phyloP scores from a whole-genome alignment of 805 yeast species.

The Kazachstania africana region DNA sequence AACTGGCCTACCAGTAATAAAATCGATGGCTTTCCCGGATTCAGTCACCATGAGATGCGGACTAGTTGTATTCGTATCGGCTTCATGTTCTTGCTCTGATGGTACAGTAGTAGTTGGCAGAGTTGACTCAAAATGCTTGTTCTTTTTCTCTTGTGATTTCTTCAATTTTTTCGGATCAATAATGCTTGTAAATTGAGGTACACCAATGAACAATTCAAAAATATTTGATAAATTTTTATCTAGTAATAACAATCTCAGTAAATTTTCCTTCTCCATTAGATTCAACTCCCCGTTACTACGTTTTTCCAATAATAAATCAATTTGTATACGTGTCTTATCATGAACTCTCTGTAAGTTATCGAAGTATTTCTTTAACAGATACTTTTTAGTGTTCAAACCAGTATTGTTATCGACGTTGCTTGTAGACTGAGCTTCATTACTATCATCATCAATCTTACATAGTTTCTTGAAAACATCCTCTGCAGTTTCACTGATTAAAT shows the following conservation, averaged over 20 bases:
- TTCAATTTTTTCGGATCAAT: constrained; percentile 3
- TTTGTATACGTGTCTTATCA: constrained; percentile 35
- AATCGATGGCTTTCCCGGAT: constrained; percentile 48
- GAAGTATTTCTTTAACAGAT: constrained; percentile 30
- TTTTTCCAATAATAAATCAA: constrained; percentile 45
- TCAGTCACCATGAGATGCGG: constrained; percentile 71
- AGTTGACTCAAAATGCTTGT: constrained; percentile 6
- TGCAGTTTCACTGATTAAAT: constrained; percentile 60
- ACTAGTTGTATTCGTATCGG: constrained; percentile 6
- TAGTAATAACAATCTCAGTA: constrained; percentile 54
- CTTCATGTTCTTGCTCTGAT: background rate
- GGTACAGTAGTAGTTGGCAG: background rate
- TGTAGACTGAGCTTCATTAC: constrained; percentile 1
- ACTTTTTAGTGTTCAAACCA: constrained; percentile 29
- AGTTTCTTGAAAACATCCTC: constrained; percentile 43
- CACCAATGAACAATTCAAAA: constrained; percentile 25
- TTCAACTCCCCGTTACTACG: constrained; percentile 44
- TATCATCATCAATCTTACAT: constrained; percentile 7
- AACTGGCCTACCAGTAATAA: constrained; percentile 62
- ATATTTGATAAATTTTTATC: constrained; percentile 58
- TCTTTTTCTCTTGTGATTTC: constrained; percentile 1
- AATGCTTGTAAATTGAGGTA: constrained; percentile 15
- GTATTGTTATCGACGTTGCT: constrained; percentile 20
- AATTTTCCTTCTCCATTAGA: constrained; percentile 61
- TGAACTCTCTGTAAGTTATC: constrained; percentile 29